Conservation (phyloP, 305 asterid genomes). For the Plantago coronopus region DNA sequence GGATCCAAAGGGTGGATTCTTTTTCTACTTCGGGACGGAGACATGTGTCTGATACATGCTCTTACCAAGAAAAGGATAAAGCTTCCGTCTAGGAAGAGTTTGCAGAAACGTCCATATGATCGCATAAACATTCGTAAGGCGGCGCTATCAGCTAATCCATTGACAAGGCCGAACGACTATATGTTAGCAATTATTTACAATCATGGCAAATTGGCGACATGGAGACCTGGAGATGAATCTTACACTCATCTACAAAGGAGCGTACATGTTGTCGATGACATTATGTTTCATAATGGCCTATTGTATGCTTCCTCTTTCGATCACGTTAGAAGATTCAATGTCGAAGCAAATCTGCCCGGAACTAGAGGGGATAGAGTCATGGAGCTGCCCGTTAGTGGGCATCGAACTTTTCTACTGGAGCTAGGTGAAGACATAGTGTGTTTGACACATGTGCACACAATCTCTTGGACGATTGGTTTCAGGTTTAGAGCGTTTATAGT, state of each 20-base stretch:
- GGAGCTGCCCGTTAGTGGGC: no score
- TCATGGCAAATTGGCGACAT: not conserved
- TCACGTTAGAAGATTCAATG: not conserved
- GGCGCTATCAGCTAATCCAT: not conserved
- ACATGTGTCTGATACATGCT: no score
- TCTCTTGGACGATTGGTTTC: no score
- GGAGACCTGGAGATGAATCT: constrained; percentile 1
- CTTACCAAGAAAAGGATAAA: not conserved
- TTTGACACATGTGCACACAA: no score
- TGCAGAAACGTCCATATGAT: no score
- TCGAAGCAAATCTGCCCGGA: not conserved
- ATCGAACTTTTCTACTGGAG: not conserved
- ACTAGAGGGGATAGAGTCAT: no score
- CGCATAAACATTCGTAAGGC: not conserved
- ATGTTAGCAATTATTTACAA: not conserved
- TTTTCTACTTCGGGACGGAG: no score
- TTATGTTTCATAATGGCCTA: not conserved
- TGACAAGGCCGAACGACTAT: not conserved
- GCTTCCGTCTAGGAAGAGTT: not conserved
- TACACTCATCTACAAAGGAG: no score
- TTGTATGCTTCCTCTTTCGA: not conserved
- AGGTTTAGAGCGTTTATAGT: no score
- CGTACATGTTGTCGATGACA: not conserved
- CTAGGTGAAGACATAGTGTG: not conserved
- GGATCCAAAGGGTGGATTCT: constrained; percentile 2